A percentile compares a stretch with the other conserved stretches of the same genome.
phyloP scores from a whole-genome alignment of 768 basidiomycete species.

The Mycena venus region DNA sequence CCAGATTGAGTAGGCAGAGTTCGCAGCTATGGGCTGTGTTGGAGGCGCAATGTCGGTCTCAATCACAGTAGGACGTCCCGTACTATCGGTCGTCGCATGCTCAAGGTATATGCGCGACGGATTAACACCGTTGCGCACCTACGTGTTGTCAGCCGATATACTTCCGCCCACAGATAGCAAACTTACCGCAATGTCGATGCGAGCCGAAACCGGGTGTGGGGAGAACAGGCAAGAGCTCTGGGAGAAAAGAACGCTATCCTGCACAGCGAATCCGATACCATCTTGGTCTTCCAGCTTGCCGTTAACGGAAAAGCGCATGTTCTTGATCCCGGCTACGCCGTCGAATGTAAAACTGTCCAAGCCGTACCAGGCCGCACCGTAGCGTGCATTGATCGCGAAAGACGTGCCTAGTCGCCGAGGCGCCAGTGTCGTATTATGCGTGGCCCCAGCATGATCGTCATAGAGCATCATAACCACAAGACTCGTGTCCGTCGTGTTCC shows the following conservation, averaged over 20 bases:
- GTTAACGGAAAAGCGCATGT: not conserved
- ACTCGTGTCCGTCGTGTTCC: not conserved
- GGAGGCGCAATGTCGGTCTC: not conserved
- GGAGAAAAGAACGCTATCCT: not conserved
- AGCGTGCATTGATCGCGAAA: not conserved
- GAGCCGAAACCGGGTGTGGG: not conserved
- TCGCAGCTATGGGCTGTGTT: not conserved
- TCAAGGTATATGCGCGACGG: not conserved
- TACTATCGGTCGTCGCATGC: not conserved
- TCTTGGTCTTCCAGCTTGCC: not conserved
- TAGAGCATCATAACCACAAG: not conserved
- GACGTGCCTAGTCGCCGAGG: not conserved
- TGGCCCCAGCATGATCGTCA: not conserved
- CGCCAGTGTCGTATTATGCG: not conserved
- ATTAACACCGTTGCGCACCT: constrained; percentile 12
- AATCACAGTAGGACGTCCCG: not conserved
- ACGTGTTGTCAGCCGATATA: not conserved
- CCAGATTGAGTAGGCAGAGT: not conserved
- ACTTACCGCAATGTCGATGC: not conserved
- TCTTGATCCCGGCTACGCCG: not conserved
- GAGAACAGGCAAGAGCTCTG: not conserved
- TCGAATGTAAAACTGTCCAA: not conserved
- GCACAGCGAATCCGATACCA: not conserved
- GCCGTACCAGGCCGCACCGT: not conserved
- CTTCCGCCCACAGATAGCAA: not conserved